Evolutionary conservation across 2,329 filamentous ascomycete species (phyloP).

Genomic region (Xylariaceae sp.): DNA sequence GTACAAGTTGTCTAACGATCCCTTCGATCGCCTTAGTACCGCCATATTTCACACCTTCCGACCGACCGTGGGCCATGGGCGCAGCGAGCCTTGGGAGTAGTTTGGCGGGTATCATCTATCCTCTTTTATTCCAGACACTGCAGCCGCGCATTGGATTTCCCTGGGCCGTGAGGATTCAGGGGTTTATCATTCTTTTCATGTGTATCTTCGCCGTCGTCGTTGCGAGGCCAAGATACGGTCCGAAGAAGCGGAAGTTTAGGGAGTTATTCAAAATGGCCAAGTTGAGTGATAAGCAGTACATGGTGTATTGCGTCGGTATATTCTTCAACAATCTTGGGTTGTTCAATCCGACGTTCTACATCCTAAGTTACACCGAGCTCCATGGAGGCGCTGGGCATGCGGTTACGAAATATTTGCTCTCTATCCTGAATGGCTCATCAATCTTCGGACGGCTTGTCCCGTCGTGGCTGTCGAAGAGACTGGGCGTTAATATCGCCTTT

Average conservation of each 20-base stretch:
- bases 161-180: conserved; percentile 14
- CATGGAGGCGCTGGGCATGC: conserved; percentile 11
- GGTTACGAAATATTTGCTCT: conserved; percentile 43
- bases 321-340: conserved; percentile 17
- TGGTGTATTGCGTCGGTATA: conserved; percentile 13
- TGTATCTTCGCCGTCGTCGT: conserved; percentile 12
- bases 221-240: conserved; percentile 13
- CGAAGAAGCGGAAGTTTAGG: conserved; percentile 9
- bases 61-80: conserved; percentile 11
- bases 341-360: conserved; percentile 16
- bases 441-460: conserved; percentile 47
- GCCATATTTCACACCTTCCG: conserved; percentile 12
- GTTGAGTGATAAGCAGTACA: conserved; percentile 9
- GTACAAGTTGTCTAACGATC: conserved; percentile 11
- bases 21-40: conserved; percentile 14
- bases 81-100: conserved; percentile 12
- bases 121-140: conserved; percentile 15
- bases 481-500: conserved; percentile 39
- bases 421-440: conserved; percentile 49
- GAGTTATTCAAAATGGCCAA: conserved; percentile 11
- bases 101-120: conserved; percentile 12
- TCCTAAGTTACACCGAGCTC: conserved; percentile 10
- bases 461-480: conserved; percentile 38
- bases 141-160: conserved; percentile 13
- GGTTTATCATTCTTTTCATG: conserved; percentile 12